Evolutionary conservation across 2,329 filamentous ascomycete species (phyloP), one percentile per base, ranked within the genome.

Genomic region (Epichloe baconii): DNA sequence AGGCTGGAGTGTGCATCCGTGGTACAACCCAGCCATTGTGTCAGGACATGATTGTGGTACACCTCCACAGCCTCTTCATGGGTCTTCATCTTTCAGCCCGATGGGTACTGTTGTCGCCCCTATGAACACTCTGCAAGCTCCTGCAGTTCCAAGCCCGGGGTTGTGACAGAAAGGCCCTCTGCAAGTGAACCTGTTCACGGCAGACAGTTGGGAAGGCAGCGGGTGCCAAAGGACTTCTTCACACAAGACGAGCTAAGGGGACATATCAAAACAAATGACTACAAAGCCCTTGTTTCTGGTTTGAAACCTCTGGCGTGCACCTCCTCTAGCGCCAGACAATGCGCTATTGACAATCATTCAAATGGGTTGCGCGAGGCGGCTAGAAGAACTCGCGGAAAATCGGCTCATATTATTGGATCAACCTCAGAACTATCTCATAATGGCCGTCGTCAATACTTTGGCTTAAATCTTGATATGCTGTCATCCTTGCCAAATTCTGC

Each of bases 11-110:
- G 35, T 49, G 43, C 49, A 43, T 44, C 42, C 43, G 42, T 47
- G 46, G 49, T 50, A 50, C 47, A 54, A 50, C 47, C 43, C 38
- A 14, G 47, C 44, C 37, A 21, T 26, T 34, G 43, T 54, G 34
- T 21, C 49, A 52, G 50, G 21, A 36, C 31, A 8, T 50, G 46
- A 38, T 40, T 54, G 35, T 52, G 47, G 43, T 48, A 54, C 52
- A 35, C 34, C 40, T 47, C 35, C 35, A 6, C 47, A 54, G 21
- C 31, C 47, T 36, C 47, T 43, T 47, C 40, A 19, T 41, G 35
- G 15, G 3, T 23, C 38, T 40, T 35, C 21, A 19, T 21, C 45
- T 37, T 45, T 35, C 36, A 38, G 26, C 31, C 34, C 50, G 21
- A 44, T 49, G 19, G 34, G 7, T 47, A 34, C 47, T 19, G 15